Base-by-base conservation (phyloP, 2,329 filamentous ascomycete species). In the Aspergillus calidoustus region DNA sequence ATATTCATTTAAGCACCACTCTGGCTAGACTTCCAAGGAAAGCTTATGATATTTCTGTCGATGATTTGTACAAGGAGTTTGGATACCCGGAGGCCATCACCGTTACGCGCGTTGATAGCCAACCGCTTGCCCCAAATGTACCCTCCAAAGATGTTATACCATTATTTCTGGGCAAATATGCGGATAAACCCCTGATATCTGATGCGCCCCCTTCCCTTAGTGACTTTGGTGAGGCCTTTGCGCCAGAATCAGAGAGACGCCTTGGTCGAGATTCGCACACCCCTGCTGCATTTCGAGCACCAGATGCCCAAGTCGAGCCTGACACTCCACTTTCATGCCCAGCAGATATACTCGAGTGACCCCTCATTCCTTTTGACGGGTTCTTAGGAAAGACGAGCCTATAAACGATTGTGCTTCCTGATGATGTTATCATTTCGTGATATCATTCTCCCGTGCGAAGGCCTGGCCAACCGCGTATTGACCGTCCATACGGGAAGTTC, bases 291-390 rank as follows among this genome's bases (percentile, higher is more conserved):
- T 63, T 71, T 51, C 70, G 72, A 3, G 72, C 76, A 11, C 78
- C 77, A 0, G 78, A 80, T 64, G 66, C 67, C 30, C 66, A 68
- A 13, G 80, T 81, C 57, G 74, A 78, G 34, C 70, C 74, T 30
- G 61, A 59, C 15, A 71, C 47, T 2, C 70, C 77, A 15, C 69
- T 80, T 7, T 72, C 72, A 1, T 76, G 74, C 44, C 25, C 69
- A 23, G 74, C 76, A 1, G 77, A 80, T 44, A 77, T 79, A 17
- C 25, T 28, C 25, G 25, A 28, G 25, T 28, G 4, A 28, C 6
- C 25, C 6, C 6, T 28, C 25, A 7, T 28, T 7, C 25, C 25
- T 7, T 7, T 4, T 28, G 25, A 28, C 25, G 25, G 6, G 4
- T 2, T 28, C 2, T 28, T 28, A 28, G 4, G 3, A 4, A 4